Evolutionary conservation across 1,139 yeast species (phyloP).

Genomic region (Spencermartinsiella ligniputridi): DNA sequence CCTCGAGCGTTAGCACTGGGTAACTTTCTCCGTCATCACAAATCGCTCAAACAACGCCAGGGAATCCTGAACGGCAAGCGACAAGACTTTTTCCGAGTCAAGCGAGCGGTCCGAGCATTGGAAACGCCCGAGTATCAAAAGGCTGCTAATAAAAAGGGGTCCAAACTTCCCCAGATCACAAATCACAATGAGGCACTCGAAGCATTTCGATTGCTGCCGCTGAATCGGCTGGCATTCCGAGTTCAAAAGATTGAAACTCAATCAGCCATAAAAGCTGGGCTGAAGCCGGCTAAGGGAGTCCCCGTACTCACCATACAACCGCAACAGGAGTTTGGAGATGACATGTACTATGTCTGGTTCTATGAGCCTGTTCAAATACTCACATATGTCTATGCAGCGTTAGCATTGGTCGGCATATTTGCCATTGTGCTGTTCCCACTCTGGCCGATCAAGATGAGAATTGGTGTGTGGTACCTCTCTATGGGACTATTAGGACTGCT

Average conservation of each 20-base stretch:
- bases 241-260: slow-evolving; percentile 53
- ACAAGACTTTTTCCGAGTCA: slow-evolving; percentile 75
- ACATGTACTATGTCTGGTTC: slow-evolving; percentile 83
- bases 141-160: slow-evolving; percentile 46
- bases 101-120: slow-evolving; percentile 77
- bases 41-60: slow-evolving; percentile 67
- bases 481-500: slow-evolving; percentile 71
- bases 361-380: slow-evolving; percentile 72
- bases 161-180: slow-evolving; percentile 56
- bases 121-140: slow-evolving; percentile 65
- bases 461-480: slow-evolving; percentile 87
- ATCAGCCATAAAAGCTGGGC: slow-evolving; percentile 59
- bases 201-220: slow-evolving; percentile 63
- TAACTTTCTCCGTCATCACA: slow-evolving; percentile 60
- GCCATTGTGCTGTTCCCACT: slow-evolving; percentile 85
- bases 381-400: slow-evolving; percentile 56
- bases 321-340: slow-evolving; percentile 70
- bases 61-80: slow-evolving; percentile 69
- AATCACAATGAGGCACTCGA: slow-evolving; percentile 55
- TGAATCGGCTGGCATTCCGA: slow-evolving; percentile 71
- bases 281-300: slow-evolving; percentile 66
- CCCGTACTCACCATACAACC: slow-evolving; percentile 67
- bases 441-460: slow-evolving; percentile 90
- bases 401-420: slow-evolving; percentile 65
- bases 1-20: slow-evolving; percentile 61